Evolutionary conservation across 2,329 filamentous ascomycete genomes (phyloP), one percentile per base, ranked within the genome.

Genomic region (Coleophoma eucalyptorum): DNA sequence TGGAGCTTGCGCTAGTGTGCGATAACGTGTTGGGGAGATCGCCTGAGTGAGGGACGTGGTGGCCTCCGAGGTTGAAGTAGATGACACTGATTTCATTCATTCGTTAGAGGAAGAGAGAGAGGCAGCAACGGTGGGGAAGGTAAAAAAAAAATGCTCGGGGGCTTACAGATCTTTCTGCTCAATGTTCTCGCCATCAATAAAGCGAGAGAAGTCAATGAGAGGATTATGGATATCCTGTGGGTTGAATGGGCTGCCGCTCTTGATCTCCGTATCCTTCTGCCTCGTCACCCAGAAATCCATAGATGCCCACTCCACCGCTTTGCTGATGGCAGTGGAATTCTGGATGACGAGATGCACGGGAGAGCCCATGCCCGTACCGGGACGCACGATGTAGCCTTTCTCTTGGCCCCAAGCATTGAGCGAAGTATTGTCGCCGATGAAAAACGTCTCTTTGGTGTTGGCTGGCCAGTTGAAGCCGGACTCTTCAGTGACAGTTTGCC

Each of bases 61-160:
- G 78, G 73, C 78, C 81, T 15, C 79, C 79, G 8, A 78, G 58
- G 51, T 78, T 81, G 53, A 81, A 69, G 71, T 75, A 81, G 11
- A 81, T 48, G 3, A 80, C 77, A 11, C 38, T 42, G 12, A 18
- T 16, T n/a, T 4, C 38, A 16, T 42, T 42, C 18, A 20, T 42
- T n/a, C 38, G 21, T 5, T 19, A 20, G 21, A 18, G 18, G n/a
- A 12, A 10, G 21, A 6, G 13, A 11, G 10, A 18, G 16, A 6
- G 10, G 26, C 26, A 7, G 26, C 26, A 26, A 8, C 5, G 6
- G 26, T 26, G 10, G 26, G 5, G 26, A 8, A 2, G 26, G 4
- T 3, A 26, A 26, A 2, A 7, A 26, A 26, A 26, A n/a, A n/a
- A n/a, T n/a, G 26, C 26, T 18, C 4, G 5, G 5, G 13, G 5